These are phyloP conservation scores for Alternaria consortialis DNA, from an alignment of 2,329 filamentous ascomycete genomes.

Conservation along the genomic window DNA sequence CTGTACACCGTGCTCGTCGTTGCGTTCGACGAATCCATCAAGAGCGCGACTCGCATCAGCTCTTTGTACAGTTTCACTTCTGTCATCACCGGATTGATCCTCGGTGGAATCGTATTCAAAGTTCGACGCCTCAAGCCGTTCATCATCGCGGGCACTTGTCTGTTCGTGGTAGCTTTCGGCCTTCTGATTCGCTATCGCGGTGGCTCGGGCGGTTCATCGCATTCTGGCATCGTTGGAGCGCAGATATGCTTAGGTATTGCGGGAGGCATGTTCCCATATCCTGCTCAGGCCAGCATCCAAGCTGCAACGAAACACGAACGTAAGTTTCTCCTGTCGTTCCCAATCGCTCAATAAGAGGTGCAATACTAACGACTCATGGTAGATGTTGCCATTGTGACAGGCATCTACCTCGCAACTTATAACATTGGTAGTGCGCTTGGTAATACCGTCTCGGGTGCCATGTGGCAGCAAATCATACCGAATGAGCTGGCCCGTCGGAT, in stretches of 20 bases:
- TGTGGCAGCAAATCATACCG: conserved; percentile 66
- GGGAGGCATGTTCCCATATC: conserved; percentile 68
- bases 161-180: conserved; percentile 71
- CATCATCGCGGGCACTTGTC: conserved; percentile 66
- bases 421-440: conserved; percentile 70
- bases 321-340: neutral
- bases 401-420: conserved; percentile 69
- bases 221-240: conserved; percentile 68
- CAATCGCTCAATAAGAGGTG: neutral
- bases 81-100: conserved; percentile 65
- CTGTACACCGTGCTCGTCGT: conserved; percentile 70
- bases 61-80: conserved; percentile 68
- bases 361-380: neutral
- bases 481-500: conserved; percentile 52
- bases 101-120: conserved; percentile 65
- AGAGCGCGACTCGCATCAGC: conserved; percentile 66
- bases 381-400: conserved; percentile 70
- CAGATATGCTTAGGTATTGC: conserved; percentile 70
- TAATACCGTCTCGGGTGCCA: conserved; percentile 67
- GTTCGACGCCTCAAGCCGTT: conserved; percentile 69
- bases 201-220: conserved; percentile 52
- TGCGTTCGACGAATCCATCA: conserved; percentile 67
- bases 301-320: conserved; percentile 60
- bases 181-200: conserved; percentile 70
- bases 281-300: conserved; percentile 61